Base-by-base conservation (phyloP, 2,329 filamentous ascomycete species). In the Emericellopsis cladophorae region DNA sequence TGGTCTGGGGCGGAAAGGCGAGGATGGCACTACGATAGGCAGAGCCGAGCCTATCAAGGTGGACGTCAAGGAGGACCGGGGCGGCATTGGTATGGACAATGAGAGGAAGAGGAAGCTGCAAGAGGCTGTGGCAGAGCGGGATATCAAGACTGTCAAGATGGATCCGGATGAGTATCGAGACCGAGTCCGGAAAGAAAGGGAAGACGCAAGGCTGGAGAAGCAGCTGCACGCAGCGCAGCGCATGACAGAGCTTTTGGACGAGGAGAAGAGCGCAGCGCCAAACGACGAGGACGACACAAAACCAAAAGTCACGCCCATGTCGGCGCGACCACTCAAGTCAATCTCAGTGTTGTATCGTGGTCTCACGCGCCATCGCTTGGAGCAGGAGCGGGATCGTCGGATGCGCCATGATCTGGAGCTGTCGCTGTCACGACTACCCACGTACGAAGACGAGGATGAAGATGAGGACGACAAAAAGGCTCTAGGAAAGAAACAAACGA, bases 301-400 rank as follows among this genome's bases (percentile, higher is more conserved):
- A 18, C 42, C 42, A 36, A 44, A 48, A 43, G 55, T 56, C 44
- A 60, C 60, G 39, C 49, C 54, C 7, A 68, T 58, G 18, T 59
- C 61, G 4, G 61, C 62, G 3, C 60, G 70, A 43, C 77, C 74
- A 24, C 66, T 85, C 11, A 77, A 74, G 45, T 72, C 76, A 23
- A 76, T 93, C 45, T 83, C 86, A 34, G 66, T 96, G 2, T 67
- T 94, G 5, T 95, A 87, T 69, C 76, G 92, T 1, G 80, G 81
- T 1, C 65, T 95, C 5, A 70, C 88, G 9, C 77, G 79, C 29
- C 67, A 75, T 42, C 72, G 86, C 26, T 75, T 83, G 48, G 77
- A 84, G 52, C 76, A 72, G 16, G 81, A 90, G 56, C 70, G 76
- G 18, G 80, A 88, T 41, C 61, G 72, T 5, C 64, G 75, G 43